Evolutionary conservation across 345 rosid species (phyloP).

Genomic region (Brassica carinata): DNA sequence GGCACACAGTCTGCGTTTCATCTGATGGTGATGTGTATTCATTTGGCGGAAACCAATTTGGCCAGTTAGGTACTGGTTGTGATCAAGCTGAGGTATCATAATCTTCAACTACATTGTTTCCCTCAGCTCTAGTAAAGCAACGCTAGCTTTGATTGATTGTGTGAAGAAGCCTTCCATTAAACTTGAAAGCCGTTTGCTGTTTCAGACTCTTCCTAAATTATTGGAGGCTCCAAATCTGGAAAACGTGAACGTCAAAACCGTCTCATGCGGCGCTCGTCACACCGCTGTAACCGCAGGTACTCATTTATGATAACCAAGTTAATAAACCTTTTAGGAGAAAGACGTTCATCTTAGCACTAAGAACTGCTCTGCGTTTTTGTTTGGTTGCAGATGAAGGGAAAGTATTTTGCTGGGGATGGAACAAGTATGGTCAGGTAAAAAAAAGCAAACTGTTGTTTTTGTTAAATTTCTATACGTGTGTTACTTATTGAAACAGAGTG

Average conservation of each 20-base stretch:
- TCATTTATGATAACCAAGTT: neutral
- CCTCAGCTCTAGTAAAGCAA: neutral
- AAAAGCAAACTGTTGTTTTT: neutral
- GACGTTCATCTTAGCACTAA: neutral
- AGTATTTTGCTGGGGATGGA: conserved; percentile 99
- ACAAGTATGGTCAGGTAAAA: conserved; percentile 97
- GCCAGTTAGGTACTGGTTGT: conserved; percentile 94
- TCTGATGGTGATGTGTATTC: conserved; percentile 86
- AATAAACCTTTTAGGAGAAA: neutral
- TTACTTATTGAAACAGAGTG: neutral
- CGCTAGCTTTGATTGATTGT: neutral
- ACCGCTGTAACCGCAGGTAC: conserved; percentile 72
- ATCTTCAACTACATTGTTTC: neutral
- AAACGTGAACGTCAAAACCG: conserved; percentile 49
- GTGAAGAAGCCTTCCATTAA: conserved; percentile 5
- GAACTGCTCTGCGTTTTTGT: conserved; percentile 22
- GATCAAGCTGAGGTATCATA: conserved; percentile 91
- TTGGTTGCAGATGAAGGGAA: conserved; percentile 63
- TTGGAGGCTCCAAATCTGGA: conserved; percentile 88
- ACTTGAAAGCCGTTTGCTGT: neutral
- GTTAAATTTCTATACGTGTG: neutral
- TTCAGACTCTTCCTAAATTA: conserved; percentile 84
- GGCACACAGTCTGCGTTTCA: conserved; percentile 94
- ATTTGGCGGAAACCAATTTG: conserved; percentile 98
- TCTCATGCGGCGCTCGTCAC: conserved; percentile 99